A percentile compares a stretch with the other conserved stretches of the same genome.
Conservation (phyloP, 2,329 filamentous ascomycete genomes). For the Sclerotinia trifoliorum region DNA sequence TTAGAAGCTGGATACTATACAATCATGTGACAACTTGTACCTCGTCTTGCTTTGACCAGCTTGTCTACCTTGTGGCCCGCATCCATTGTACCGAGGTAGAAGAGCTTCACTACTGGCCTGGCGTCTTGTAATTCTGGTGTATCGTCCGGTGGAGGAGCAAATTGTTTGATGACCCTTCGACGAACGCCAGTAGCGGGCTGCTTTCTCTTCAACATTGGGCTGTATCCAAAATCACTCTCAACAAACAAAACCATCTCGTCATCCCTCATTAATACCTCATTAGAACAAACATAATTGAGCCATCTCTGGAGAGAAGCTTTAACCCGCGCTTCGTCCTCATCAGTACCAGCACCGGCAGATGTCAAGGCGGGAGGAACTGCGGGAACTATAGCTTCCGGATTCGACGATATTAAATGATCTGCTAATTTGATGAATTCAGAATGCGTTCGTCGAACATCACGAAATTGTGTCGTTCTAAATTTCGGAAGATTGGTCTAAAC, state of each 20-base stretch:
- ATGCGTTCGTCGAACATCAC: constrained; percentile 92
- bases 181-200: constrained; percentile 95
- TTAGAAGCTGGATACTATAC: constrained; percentile 37
- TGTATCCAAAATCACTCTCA: constrained; percentile 99
- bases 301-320: constrained; percentile 90
- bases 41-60: constrained; percentile 86
- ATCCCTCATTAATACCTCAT: constrained; percentile 88
- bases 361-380: constrained; percentile 94
- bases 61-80: constrained; percentile 95
- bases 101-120: constrained; percentile 87
- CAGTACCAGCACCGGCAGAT: constrained; percentile 89
- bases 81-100: constrained; percentile 95
- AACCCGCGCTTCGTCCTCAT: constrained; percentile 88
- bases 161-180: constrained; percentile 95
- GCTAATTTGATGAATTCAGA: constrained; percentile 96
- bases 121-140: constrained; percentile 91
- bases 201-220: constrained; percentile 90
- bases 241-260: constrained; percentile 98
- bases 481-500: constrained; percentile 93
- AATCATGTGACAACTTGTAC: constrained; percentile 50
- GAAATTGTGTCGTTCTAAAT: constrained; percentile 96
- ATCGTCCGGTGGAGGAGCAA: constrained; percentile 94
- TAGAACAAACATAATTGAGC: constrained; percentile 90
- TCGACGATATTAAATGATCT: constrained; percentile 94
- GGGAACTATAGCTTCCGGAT: constrained; percentile 91